These are phyloP conservation scores for Phytopythium cucurbitacearum DNA, from an alignment of 352 stramenopile genomes.

Conservation along the genomic window DNA sequence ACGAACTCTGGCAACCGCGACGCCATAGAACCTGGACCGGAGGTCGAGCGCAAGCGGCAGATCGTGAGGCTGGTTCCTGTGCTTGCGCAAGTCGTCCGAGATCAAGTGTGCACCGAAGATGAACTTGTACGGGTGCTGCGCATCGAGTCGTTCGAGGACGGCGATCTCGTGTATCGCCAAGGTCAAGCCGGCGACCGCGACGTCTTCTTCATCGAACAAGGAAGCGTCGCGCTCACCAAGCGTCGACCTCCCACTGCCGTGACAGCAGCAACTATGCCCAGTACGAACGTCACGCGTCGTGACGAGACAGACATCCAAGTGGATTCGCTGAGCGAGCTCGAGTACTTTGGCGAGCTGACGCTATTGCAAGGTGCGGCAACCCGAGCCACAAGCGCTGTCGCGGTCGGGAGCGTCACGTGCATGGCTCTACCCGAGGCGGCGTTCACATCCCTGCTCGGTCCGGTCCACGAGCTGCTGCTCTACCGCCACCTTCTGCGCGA, in stretches of 20 bases:
- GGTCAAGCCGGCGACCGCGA: constrained; percentile 42
- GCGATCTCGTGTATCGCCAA: constrained; percentile 66
- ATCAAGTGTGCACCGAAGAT: constrained; percentile 40
- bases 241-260: constrained; percentile 15
- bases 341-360: constrained; percentile 71
- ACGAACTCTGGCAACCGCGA: too few species aligned
- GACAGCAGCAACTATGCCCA: constrained; percentile 1
- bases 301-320: constrained; percentile 55
- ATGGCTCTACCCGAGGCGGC: constrained; percentile 35
- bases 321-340: constrained; percentile 37
- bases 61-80: constrained; percentile 49
- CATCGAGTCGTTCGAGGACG: constrained; percentile 31
- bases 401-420: constrained; percentile 43
- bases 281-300: constrained; percentile 16
- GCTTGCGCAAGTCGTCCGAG: constrained; percentile 36
- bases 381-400: constrained; percentile 43
- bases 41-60: constrained; percentile 36
- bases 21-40: too few species aligned
- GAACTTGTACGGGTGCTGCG: constrained; percentile 33
- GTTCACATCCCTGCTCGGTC: constrained; percentile 35
- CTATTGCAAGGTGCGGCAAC: constrained; percentile 27
- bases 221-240: constrained; percentile 66
- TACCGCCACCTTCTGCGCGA: constrained; percentile 48
- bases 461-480: constrained; percentile 55
- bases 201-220: constrained; percentile 69